phyloP scores from a whole-genome alignment of 805 yeast genomes.

The Ogataea populi-albae region DNA sequence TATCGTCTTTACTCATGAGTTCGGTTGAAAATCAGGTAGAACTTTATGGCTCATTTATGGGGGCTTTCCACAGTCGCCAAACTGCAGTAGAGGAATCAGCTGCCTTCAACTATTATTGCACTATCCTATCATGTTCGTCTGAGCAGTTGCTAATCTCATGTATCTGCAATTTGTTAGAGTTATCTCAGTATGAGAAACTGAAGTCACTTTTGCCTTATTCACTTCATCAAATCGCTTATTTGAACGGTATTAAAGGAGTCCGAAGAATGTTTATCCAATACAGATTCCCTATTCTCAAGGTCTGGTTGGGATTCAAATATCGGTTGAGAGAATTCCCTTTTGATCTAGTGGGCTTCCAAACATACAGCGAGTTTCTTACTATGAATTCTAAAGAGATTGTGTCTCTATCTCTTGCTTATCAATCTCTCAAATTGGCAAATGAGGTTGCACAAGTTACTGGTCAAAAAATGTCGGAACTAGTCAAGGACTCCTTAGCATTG shows the following conservation, averaged over 20 bases:
- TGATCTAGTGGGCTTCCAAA: conserved; percentile 36
- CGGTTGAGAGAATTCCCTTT: conserved; percentile 39
- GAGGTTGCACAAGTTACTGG: conserved; percentile 15
- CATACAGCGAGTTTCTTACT: conserved; percentile 30
- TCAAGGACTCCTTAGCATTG: conserved; percentile 27
- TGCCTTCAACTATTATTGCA: conserved; percentile 37
- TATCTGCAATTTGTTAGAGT: conserved; percentile 42
- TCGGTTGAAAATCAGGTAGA: conserved; percentile 17
- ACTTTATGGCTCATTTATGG: conserved; percentile 33
- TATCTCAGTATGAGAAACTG: conserved; percentile 33
- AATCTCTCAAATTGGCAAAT: conserved; percentile 15
- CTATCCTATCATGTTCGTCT: conserved; percentile 31
- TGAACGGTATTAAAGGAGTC: conserved; percentile 12
- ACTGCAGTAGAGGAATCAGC: conserved; percentile 37
- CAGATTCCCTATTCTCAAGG: conserved; percentile 37
- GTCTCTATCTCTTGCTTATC: conserved; percentile 37
- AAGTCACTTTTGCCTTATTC: conserved; percentile 31
- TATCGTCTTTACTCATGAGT: conserved; percentile 10
- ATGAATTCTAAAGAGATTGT: conserved; percentile 37
- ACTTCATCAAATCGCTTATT: conserved; percentile 25
- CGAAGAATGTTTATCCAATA: conserved; percentile 30
- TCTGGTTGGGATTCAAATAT: conserved; percentile 40
- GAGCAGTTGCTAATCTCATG: conserved; percentile 33
- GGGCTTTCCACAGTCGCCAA: conserved; percentile 36
- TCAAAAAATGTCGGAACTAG: conserved; percentile 7